Evolutionary conservation across 2,329 filamentous ascomycete genomes (phyloP), one percentile per base, ranked within the genome.

Genomic region (Fusarium penzigii): DNA sequence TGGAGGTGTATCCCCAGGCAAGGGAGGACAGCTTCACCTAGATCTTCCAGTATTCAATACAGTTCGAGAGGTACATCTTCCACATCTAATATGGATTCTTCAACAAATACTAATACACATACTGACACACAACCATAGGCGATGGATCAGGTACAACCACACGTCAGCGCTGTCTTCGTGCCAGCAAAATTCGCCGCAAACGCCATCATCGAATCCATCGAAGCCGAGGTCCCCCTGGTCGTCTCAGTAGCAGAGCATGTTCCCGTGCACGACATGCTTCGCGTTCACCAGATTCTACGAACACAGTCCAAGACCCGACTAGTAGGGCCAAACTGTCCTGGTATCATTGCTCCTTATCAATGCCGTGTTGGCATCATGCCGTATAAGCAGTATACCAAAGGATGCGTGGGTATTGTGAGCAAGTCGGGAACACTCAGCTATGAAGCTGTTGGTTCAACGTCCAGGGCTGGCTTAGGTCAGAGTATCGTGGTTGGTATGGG

Each of bases 341-440:
- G 89, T 0, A 91, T 93, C 55, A 90, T 92, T 51, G 88, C 87
- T 5, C 86, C 88, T 0, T 80, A 85, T 17, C 86, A 84, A 3
- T 92, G 89, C 61, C 51, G 72, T 1, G 67, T 75, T 6, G 72
- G 72, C 2, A 75, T 75, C 39, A 75, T 75, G 72, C 72, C 72
- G 1, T 72, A 71, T 44, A 64, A 62, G 29, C 72, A 75, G 58
- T 75, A 73, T 25, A 54, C 49, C 1, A 80, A 83, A 1, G 89
- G 88, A 1, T 80, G 82, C 51, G 76, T 93, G 17, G 89, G 88
- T 2, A 89, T 93, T 49, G 82, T 90, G 3, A 87, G 88, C n/a
- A 92, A 90, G 67, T 91, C 87, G 1, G 89, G 89, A 1, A 93
- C 89, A 0, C 72, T 93, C 39, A 90, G 87, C 55, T 93, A 92